Evolutionary conservation across 805 yeast genomes (phyloP), one percentile per base, ranked within the genome.

Genomic region (Monosporozyma servazzii): DNA sequence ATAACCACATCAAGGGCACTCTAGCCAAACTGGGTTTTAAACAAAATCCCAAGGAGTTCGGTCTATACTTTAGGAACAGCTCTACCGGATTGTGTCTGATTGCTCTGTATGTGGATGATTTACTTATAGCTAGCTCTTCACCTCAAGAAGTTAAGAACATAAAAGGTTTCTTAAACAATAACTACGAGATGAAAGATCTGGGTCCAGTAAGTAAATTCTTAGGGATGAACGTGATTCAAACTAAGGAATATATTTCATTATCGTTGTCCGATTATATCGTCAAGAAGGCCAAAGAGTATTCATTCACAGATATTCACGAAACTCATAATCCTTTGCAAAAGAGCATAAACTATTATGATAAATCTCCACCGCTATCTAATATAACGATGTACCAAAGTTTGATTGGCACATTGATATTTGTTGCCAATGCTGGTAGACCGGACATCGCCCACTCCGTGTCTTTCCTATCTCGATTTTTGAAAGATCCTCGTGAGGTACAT

Each of bases 401-500:
- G 2, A 25, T 53, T 21, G 52, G 49, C 10, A 51, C 51, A 17
- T 21, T 53, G 11, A 10, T 53, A 1, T 53, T 50, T 46, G 20
- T 33, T n/a, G 50, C 56, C 23, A 53, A 53, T 47, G 33, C 53
- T 15, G 54, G 52, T n/a, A 45, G 58, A 8, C 58, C 58, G 21
- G 56, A 55, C 31, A 44, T 55, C 29, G 46, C 58, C 2, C 46
- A 27, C 37, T 5, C 53, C 1, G 52, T 51, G 2, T 53, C 56
- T 1, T 8, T 43, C 3, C 29, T 51, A 5, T 51, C 52, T 2
- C 29, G 54, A 17, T 53, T 51, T 31, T 29, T 53, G 2, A 42
- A 48, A 36, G 44, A 45, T 29, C 54, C 56, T 8, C 30, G 52
- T 2, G 30, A 27, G 10, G 31, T 49, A 11, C 58, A 55, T 31